Conservation (phyloP, 2,329 filamentous ascomycete genomes). For the Cercospora citrullina region DNA sequence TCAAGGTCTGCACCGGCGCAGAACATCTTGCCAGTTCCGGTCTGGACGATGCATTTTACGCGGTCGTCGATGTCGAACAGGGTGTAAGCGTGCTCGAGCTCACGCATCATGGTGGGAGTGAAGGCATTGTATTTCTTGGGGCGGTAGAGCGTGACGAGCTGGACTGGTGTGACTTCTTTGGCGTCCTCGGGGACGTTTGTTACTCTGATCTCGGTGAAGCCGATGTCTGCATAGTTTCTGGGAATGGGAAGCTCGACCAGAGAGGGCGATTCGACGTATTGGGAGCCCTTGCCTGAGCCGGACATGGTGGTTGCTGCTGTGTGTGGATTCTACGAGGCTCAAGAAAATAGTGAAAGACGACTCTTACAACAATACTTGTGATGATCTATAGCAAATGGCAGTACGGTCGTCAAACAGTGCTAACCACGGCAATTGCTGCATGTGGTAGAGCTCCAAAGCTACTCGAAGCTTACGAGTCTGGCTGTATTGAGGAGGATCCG, state of each 20-base stretch:
- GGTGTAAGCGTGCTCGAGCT: conserved; percentile 57
- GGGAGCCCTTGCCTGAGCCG: conserved; percentile 17
- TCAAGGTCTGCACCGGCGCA: conserved; percentile 61
- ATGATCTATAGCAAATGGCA: background rate
- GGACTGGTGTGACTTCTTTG: conserved; percentile 58
- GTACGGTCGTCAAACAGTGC: conserved; percentile 4
- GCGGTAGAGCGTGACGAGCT: conserved; percentile 65
- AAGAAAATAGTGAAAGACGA: background rate
- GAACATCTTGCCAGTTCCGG: conserved; percentile 53
- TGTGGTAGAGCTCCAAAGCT: conserved; percentile 13
- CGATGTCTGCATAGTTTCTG: conserved; percentile 42
- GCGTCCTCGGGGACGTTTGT: conserved; percentile 48
- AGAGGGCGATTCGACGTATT: conserved; percentile 26
- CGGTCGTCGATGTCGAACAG: conserved; percentile 57
- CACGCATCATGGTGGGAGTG: conserved; percentile 62
- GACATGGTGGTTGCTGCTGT: conserved; percentile 4
- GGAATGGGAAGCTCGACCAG: conserved; percentile 26
- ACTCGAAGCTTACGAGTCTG: conserved; percentile 15
- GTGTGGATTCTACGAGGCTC: no score
- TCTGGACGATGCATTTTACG: conserved; percentile 57
- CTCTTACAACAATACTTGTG: background rate
- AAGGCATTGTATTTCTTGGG: conserved; percentile 69
- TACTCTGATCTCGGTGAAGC: conserved; percentile 45
- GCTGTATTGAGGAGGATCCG: conserved; percentile 4
- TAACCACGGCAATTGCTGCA: conserved; percentile 18